phyloP scores from a whole-genome alignment of 192 early-diverging fungal species.

The Rhizophagus clarus region DNA sequence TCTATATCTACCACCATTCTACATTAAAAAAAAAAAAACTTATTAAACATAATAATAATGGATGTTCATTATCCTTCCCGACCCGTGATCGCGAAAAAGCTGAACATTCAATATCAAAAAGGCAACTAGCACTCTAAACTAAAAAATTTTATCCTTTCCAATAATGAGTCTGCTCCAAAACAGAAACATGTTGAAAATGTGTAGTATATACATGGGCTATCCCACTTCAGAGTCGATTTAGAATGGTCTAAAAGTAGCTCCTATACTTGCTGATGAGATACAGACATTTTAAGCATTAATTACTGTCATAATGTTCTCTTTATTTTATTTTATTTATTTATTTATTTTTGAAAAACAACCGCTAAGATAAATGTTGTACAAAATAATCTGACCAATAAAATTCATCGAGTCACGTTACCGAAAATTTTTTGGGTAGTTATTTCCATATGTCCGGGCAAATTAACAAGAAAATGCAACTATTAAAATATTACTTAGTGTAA shows the following conservation, averaged over 20 bases:
- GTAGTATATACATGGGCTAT: slow-evolving; percentile 94
- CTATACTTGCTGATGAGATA: slow-evolving; percentile 91
- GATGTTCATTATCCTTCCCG: slow-evolving; percentile 52
- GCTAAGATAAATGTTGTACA: no score
- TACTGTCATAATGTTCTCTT: slow-evolving; percentile 94
- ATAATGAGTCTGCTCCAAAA: slow-evolving; percentile 94
- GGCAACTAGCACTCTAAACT: slow-evolving; percentile 78
- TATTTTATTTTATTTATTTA: no score
- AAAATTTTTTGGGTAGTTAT: no score
- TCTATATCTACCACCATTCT: no score
- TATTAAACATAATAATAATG: neutral
- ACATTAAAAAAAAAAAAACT: no score
- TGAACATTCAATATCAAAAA: slow-evolving; percentile 90
- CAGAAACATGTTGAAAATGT: slow-evolving; percentile 92
- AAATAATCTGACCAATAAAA: no score
- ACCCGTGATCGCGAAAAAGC: slow-evolving; percentile 68
- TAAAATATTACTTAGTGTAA: no score
- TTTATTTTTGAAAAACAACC: no score
- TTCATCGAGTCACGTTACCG: no score
- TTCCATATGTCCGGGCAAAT: no score
- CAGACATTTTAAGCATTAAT: slow-evolving; percentile 96
- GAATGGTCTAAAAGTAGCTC: slow-evolving; percentile 83
- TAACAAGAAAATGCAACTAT: no score
- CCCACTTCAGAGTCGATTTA: slow-evolving; percentile 85
- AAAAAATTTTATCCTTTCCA: no score